These are phyloP conservation scores for Alnus rubra DNA, from an alignment of 306 rosid genomes.

Conservation along the genomic window DNA sequence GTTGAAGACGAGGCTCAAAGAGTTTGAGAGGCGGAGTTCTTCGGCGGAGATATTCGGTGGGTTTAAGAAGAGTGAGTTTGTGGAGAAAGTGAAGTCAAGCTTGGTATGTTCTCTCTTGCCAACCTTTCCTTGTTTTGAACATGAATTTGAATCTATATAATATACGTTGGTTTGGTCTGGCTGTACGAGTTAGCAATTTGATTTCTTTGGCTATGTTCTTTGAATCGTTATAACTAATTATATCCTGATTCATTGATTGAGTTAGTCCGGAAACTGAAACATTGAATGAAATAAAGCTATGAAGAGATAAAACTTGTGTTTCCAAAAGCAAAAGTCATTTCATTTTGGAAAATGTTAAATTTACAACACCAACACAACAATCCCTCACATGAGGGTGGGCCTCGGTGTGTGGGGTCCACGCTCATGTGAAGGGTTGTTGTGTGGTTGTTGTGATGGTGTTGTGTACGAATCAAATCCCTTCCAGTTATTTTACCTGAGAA, in stretches of 20 bases:
- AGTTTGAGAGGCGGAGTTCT: slow-evolving; percentile 80
- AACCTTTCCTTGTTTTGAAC: slow-evolving; percentile 2
- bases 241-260: background rate
- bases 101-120: slow-evolving; percentile 52
- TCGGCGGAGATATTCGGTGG: slow-evolving; percentile 62
- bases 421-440: too few species aligned
- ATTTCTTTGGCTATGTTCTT: background rate
- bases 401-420: too few species aligned
- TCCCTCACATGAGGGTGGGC: too few species aligned
- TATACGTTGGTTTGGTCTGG: background rate
- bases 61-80: slow-evolving; percentile 75
- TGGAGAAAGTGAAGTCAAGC: slow-evolving; percentile 86
- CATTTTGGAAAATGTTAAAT: too few species aligned
- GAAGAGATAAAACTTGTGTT: background rate
- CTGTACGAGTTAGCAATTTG: background rate
- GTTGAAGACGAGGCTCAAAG: slow-evolving; percentile 73
- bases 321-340: background rate
- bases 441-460: too few species aligned
- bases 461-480: background rate
- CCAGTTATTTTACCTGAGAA: background rate
- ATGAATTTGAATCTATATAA: background rate
- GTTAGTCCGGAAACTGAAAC: background rate
- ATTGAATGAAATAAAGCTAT: background rate
- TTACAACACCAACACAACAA: too few species aligned
- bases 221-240: background rate